Evolutionary conservation across 139 green algal species (phyloP).

Genomic region (Micractinium sp.): DNA sequence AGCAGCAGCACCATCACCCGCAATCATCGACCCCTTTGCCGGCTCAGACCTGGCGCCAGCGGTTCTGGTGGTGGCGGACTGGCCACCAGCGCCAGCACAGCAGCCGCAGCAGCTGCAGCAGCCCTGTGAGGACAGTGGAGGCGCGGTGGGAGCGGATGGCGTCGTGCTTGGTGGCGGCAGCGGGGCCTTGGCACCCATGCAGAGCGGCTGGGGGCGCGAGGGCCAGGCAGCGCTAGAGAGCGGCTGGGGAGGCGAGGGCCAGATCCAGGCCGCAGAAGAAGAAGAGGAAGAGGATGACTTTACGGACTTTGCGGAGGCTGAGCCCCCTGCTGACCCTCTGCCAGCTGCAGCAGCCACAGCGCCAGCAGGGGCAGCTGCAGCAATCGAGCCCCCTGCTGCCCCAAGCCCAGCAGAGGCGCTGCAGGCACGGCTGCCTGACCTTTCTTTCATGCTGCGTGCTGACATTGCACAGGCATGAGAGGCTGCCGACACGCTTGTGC

Average conservation of each 20-base stretch:
- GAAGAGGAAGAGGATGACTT: constrained; percentile 4
- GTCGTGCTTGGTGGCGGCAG: no score
- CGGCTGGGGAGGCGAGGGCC: background rate
- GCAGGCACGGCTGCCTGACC: background rate
- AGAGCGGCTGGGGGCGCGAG: background rate
- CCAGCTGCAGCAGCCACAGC: background rate
- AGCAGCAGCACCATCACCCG: background rate
- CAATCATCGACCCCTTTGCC: background rate
- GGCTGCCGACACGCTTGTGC: background rate
- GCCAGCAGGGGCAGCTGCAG: background rate
- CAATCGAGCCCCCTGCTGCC: background rate
- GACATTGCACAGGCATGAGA: background rate
- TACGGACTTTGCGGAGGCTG: background rate
- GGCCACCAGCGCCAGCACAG: background rate
- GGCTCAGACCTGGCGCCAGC: background rate
- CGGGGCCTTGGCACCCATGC: no score
- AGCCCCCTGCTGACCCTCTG: background rate
- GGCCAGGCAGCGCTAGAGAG: background rate
- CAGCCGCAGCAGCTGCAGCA: background rate
- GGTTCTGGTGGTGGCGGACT: background rate
- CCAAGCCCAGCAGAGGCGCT: background rate
- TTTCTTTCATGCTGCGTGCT: background rate
- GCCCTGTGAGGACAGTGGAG: background rate
- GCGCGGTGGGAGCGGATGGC: no score
- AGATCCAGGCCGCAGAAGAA: no score